phyloP scores from a whole-genome alignment of 768 basidiomycete genomes.

The Crassisporium funariophilum region DNA sequence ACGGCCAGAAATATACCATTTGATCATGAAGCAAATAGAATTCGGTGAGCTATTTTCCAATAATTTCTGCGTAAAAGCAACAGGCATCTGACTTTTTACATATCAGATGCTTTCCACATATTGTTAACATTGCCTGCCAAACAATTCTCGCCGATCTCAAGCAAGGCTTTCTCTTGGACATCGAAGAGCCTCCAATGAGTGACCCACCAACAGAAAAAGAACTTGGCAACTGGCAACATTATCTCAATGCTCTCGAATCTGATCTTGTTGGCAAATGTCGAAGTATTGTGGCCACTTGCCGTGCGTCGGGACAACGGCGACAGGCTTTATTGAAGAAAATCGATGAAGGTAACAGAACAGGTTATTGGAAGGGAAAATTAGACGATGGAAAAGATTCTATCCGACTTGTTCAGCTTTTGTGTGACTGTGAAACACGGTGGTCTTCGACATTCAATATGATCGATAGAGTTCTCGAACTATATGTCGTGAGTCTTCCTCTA shows the following conservation, averaged over 20 bases:
- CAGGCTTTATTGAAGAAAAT: conserved; percentile 27
- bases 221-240: conserved; percentile 4
- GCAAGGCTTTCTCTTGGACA: too few relatives aligned
- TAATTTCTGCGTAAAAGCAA: conserved; percentile 1
- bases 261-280: conserved; percentile 28
- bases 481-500: conserved; percentile 25
- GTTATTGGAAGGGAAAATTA: conserved; percentile 7
- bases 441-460: conserved; percentile 38
- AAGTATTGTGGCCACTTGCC: conserved; percentile 30
- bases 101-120: conserved; percentile 33
- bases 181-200: conserved; percentile 13
- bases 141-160: conserved; percentile 28
- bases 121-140: conserved; percentile 32
- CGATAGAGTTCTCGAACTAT: conserved; percentile 31
- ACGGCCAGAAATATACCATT: conserved; percentile 22
- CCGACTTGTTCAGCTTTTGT: conserved; percentile 25
- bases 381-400: too few relatives aligned
- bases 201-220: not conserved
- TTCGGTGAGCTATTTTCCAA: conserved; percentile 24
- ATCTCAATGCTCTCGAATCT: conserved; percentile 19
- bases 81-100: conserved; percentile 2
- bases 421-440: conserved; percentile 37
- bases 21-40: conserved; percentile 20
- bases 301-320: conserved; percentile 31
- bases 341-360: conserved; percentile 21